Evolutionary conservation across 495 filamentous ascomycete species (phyloP).

Genomic region (Xylaria acuta): DNA sequence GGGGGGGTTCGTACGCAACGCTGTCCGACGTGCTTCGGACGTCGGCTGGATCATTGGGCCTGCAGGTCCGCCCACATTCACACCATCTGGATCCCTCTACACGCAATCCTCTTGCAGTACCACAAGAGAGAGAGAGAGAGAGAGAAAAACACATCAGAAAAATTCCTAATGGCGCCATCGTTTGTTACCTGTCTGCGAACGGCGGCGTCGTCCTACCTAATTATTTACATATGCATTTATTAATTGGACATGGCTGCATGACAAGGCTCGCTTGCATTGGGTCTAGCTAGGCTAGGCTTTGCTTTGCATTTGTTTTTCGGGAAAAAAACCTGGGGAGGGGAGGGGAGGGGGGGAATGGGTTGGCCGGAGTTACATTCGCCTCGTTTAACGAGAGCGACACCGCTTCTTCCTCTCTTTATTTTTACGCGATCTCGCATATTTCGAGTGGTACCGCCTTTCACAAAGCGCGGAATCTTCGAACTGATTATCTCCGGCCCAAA

Average conservation of each 20-base stretch:
- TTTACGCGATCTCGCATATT: constrained; percentile 8
- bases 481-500: not conserved
- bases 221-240: constrained; percentile 28
- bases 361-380: constrained; percentile 29
- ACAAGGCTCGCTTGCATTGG: constrained; percentile 17
- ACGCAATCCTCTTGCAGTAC: constrained; percentile 11
- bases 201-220: constrained; percentile 10
- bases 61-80: constrained; percentile 13
- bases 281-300: constrained; percentile 12
- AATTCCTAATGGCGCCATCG: constrained; percentile 5
- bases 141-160: not conserved
- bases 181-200: not conserved
- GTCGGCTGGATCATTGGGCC: not conserved
- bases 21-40: not conserved
- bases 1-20: not conserved
- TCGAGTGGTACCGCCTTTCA: not conserved
- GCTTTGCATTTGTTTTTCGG: not conserved
- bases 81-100: constrained; percentile 1
- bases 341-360: not conserved
- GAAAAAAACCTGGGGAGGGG: constrained; percentile 4
- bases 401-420: not conserved
- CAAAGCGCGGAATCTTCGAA: not conserved
- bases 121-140: not conserved
- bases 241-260: constrained; percentile 31
- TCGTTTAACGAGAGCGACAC: constrained; percentile 22